Evolutionary conservation across 192 early-diverging fungal genomes (phyloP), one percentile per base, ranked within the genome.

Genomic region (Podila epicladia): DNA sequence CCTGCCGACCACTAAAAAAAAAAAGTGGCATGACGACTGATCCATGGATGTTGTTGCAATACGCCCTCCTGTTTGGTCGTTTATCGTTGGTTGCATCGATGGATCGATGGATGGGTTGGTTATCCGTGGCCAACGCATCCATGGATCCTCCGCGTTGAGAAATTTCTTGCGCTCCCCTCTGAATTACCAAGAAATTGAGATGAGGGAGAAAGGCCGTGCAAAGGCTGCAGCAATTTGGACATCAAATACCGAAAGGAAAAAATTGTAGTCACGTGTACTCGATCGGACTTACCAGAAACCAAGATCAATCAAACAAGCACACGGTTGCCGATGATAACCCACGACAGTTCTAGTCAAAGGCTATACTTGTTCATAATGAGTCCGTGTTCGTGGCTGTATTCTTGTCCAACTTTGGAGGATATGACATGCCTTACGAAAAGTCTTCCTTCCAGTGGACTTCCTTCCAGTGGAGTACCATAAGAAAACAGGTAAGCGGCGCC

Each of bases 81-180:
- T 2, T 55, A 4, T 5, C 22, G 53, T 24, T 55, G 53, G n/a
- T 55, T n/a, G 41, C 15, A 55, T 26, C 53, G 53, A 55, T 55
- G 53, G 53, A 55, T 55, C 53, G 24, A 55, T 55, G n/a, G 53
- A 55, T 55, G 53, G 53, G 24, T 55, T 17, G 19, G n/a, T 53
- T 4, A 9, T 55, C 53, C 24, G 22, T 55, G 24, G 15, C 41
- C 41, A 45, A 45, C 41, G 41, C 41, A 55, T 55, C 53, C 53
- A 55, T 55, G 53, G 53, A 55, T 55, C 41, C 41, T 45, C 41
- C 13, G 41, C 41, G 15, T 4, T 26, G 20, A 12, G 22, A 55
- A 55, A 55, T 24, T 55, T 55, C 53, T 55, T 55, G 53, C 53
- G 53, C 53, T 55, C 53, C 53, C 53, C 53, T 55, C 53, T 24